Evolutionary conservation across 192 early-diverging fungal species (phyloP).

Genomic region (Chytriomyces confervae): DNA sequence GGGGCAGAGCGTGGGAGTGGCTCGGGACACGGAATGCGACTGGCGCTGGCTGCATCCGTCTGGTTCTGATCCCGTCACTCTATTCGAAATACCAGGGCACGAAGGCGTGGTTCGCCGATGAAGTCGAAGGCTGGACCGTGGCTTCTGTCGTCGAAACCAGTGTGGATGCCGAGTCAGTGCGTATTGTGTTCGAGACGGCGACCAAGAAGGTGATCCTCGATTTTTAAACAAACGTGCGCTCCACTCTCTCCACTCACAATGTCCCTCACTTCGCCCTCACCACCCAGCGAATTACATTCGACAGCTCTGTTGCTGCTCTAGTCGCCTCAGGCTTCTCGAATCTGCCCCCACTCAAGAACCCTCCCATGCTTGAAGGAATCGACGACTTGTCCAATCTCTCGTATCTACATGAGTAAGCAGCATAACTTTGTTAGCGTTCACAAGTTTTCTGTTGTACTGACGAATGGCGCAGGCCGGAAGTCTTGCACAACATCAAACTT

Average conservation of each 20-base stretch:
- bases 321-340: constrained; percentile 60
- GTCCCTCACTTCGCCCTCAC: constrained; percentile 1
- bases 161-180: constrained; percentile 58
- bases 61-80: not conserved
- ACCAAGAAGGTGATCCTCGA: constrained; percentile 55
- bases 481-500: constrained; percentile 90
- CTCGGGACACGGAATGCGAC: no score
- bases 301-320: constrained; percentile 70
- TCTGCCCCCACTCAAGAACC: constrained; percentile 91
- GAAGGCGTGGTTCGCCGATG: constrained; percentile 86
- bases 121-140: constrained; percentile 79
- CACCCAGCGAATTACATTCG: constrained; percentile 68
- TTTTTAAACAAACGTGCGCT: not conserved
- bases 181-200: constrained; percentile 66
- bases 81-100: constrained; percentile 44
- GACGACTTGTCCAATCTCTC: constrained; percentile 92
- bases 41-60: no score
- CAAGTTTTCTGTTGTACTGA: constrained; percentile 3
- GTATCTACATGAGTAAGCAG: constrained; percentile 93
- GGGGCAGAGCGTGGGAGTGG: no score
- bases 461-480: constrained; percentile 56
- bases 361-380: constrained; percentile 59
- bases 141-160: constrained; percentile 61
- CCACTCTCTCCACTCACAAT: constrained; percentile 6
- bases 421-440: not conserved